Evolutionary conservation across 108 stramenopile genomes (phyloP).

Genomic region (Schizochytrium sp.): DNA sequence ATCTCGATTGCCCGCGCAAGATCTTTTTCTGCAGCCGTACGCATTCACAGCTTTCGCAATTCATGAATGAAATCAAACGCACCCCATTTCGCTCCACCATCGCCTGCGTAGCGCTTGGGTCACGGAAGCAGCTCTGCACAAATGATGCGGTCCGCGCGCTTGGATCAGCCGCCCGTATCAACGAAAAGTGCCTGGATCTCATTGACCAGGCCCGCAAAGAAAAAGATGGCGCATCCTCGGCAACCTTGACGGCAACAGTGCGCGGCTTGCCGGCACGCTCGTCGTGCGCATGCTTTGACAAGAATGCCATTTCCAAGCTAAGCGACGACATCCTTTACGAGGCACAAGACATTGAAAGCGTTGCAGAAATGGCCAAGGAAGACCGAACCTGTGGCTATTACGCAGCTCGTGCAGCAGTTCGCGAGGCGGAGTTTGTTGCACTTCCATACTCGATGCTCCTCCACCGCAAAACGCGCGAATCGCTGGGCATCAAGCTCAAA

Average conservation of each 20-base stretch:
- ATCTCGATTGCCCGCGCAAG: conserved; percentile 30
- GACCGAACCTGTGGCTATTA: conserved; percentile 84
- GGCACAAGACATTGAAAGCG: conserved; percentile 81
- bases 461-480: conserved; percentile 47
- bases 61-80: conserved; percentile 68
- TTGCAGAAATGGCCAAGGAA: conserved; percentile 58
- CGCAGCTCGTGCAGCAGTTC: conserved; percentile 64
- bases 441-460: conserved; percentile 81
- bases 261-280: neutral
- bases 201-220: conserved; percentile 49
- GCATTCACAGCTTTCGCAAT: conserved; percentile 93
- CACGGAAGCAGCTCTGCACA: conserved; percentile 72
- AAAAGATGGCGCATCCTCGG: too few species aligned
- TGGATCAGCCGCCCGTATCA: conserved; percentile 59
- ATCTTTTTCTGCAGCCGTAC: conserved; percentile 82
- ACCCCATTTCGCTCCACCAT: conserved; percentile 57
- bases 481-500: conserved; percentile 65
- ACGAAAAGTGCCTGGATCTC: conserved; percentile 82
- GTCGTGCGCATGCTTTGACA: conserved; percentile 58
- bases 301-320: conserved; percentile 53
- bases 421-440: conserved; percentile 77
- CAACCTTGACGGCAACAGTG: too few species aligned
- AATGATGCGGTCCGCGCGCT: conserved; percentile 51
- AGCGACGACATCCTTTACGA: conserved; percentile 66
- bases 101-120: conserved; percentile 73